Evolutionary conservation across 176 grass and related monocot species (phyloP).

Genomic region (Hyparrhenia diplandra): DNA sequence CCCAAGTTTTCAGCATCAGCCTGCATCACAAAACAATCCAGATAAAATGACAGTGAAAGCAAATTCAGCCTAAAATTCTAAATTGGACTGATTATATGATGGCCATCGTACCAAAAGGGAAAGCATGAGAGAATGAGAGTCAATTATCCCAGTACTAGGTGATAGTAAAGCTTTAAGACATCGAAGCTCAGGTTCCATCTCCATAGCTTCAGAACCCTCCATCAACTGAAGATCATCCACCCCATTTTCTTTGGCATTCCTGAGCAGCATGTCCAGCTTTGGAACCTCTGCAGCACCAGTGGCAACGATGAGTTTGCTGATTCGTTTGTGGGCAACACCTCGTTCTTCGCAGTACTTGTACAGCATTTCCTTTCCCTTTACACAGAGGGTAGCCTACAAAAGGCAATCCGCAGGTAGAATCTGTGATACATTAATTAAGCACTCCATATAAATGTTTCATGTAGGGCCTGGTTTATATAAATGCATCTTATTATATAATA

Average conservation of each 20-base stretch:
- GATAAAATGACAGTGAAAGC: neutral
- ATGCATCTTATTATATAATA: neutral
- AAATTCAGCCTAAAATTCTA: neutral
- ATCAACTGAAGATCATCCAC: slow-evolving; percentile 80
- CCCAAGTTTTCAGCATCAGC: slow-evolving; percentile 80
- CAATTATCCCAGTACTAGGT: slow-evolving; percentile 82
- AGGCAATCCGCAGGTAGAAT: neutral
- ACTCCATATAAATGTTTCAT: neutral
- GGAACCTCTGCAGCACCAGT: slow-evolving; percentile 62
- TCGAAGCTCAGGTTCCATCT: slow-evolving; percentile 80
- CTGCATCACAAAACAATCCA: slow-evolving; percentile 37
- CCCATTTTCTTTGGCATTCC: slow-evolving; percentile 54
- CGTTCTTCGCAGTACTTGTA: slow-evolving; percentile 81
- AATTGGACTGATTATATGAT: neutral
- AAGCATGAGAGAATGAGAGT: slow-evolving; percentile 88
- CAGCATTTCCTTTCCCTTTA: slow-evolving; percentile 83
- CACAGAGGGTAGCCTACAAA: slow-evolving; percentile 74
- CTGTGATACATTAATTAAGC: neutral
- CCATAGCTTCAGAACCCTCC: slow-evolving; percentile 50
- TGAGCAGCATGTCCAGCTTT: slow-evolving; percentile 66
- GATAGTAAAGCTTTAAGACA: slow-evolving; percentile 83
- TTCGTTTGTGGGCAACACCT: slow-evolving; percentile 69
- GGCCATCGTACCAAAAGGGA: slow-evolving; percentile 71
- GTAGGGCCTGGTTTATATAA: neutral
- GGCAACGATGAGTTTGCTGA: slow-evolving; percentile 86